Base-by-base conservation (phyloP, 805 yeast genomes). In the Ascoidea tarda region DNA sequence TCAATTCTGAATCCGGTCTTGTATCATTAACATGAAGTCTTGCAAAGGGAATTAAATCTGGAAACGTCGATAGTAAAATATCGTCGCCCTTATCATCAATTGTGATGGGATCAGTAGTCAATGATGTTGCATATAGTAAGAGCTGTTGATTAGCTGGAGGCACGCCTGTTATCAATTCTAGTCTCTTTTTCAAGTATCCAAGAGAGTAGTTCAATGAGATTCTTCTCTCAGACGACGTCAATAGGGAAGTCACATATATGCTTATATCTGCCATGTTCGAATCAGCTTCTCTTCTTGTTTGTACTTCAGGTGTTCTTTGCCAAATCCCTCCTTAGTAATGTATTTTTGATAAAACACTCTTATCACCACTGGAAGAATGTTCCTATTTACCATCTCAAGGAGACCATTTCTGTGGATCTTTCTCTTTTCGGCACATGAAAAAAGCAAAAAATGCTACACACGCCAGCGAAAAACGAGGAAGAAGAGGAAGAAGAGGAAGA, bases 141-240 rank as follows among this genome's bases (percentile, higher is more conserved):
- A 82, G 61, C 14, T 66, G 67, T 61, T 83, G 95, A 54, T 63
- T 68, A 12, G 60, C 55, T 3, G 87, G 82, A 5, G 81, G 78
- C 32, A 87, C 76, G 2, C 96, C 96, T 0, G 95, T 85, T 55
- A 86, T 77, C 44, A 70, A 72, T 59, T 85, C 93, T 8, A 87
- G 64, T 53, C 77, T 73, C 46, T 65, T 57, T 57, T 78, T 76
- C 50, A 87, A 71, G 55, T 77, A 67, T 5, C 64, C 65, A 14
- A 85, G 52, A 0, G 77, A 64, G 90, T 91, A 85, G 46, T 70
- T 72, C 0, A 79, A 75, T 0, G 84, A 76, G 33, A 87, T 66
- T 47, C 85, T 67, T 52, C 90, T 67, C 61, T 84, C 90, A 2
- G 93, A 80, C 6, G 84, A 76, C 1, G 86, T 83, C 59, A 81